Conservation (phyloP, 768 basidiomycete species). For the Rhodotorula kratochvilovae region DNA sequence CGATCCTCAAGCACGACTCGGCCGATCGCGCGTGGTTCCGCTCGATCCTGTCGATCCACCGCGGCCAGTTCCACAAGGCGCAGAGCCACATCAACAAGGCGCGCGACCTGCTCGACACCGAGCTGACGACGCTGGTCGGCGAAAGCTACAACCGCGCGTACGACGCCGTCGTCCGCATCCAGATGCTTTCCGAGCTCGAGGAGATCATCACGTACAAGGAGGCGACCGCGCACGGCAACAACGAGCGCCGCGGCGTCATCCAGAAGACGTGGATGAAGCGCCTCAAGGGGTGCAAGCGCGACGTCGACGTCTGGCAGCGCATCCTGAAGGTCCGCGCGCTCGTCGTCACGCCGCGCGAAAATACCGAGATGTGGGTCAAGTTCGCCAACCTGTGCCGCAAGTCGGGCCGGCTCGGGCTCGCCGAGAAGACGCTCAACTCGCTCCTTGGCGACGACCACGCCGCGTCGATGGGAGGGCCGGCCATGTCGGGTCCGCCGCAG, state of each 20-base stretch:
- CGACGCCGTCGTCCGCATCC: conserved; percentile 91
- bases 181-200: conserved; percentile 96
- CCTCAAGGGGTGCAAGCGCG: conserved; percentile 90
- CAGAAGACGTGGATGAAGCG: conserved; percentile 96
- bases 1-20: conserved; percentile 85
- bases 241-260: conserved; percentile 83
- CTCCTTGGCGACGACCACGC: conserved; percentile 64
- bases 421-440: conserved; percentile 94
- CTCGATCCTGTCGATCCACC: conserved; percentile 90
- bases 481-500: conserved; percentile 75
- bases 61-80: conserved; percentile 91
- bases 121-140: conserved; percentile 82
- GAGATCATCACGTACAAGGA: conserved; percentile 97
- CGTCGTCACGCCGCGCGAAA: conserved; percentile 86
- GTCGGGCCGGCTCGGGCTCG: conserved; percentile 85
- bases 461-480: conserved; percentile 22
- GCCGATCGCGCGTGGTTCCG: conserved; percentile 93
- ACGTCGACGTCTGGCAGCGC: conserved; percentile 98
- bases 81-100: conserved; percentile 84
- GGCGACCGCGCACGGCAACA: conserved; percentile 68
- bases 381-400: conserved; percentile 97
- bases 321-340: conserved; percentile 92
- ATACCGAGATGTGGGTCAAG: conserved; percentile 97
- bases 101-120: conserved; percentile 83
- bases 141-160: conserved; percentile 97